Evolutionary conservation across 176 grass and related monocot genomes (phyloP).

Genomic region (Eremochloa ophiuroides): DNA sequence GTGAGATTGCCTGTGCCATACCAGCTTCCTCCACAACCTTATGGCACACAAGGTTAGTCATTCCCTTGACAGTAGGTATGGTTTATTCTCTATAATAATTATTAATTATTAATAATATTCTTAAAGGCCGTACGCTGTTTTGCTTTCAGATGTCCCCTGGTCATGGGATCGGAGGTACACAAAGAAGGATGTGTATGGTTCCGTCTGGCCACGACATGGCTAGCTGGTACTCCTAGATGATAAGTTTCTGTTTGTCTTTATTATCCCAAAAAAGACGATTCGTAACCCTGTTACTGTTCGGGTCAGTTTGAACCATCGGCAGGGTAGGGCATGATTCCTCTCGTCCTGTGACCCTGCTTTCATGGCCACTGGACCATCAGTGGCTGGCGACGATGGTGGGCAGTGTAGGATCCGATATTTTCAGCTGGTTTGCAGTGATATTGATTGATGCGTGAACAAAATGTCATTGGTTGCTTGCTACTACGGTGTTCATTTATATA

Average conservation of each 20-base stretch:
- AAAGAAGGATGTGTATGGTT: constrained; percentile 80
- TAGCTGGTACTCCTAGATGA: constrained; percentile 31
- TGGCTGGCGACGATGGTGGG: neutral
- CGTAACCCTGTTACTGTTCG: neutral
- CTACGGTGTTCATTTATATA: neutral
- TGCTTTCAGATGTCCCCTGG: constrained; percentile 81
- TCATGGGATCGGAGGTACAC: constrained; percentile 88
- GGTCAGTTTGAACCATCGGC: neutral
- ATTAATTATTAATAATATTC: neutral
- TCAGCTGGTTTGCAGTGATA: neutral
- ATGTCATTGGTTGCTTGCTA: neutral
- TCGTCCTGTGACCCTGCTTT: neutral
- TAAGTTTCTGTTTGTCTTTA: neutral
- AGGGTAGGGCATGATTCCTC: neutral
- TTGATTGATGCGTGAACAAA: neutral
- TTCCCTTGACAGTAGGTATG: neutral
- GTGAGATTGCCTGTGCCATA: constrained; percentile 82
- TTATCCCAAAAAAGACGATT: neutral
- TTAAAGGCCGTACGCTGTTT: neutral
- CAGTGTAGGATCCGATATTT: neutral
- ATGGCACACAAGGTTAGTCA: constrained; percentile 52
- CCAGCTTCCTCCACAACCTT: constrained; percentile 72
- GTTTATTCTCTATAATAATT: neutral
- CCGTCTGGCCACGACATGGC: constrained; percentile 71
- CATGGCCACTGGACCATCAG: neutral